phyloP scores from a whole-genome alignment of 768 basidiomycete genomes.

The Boletus insuetus region DNA sequence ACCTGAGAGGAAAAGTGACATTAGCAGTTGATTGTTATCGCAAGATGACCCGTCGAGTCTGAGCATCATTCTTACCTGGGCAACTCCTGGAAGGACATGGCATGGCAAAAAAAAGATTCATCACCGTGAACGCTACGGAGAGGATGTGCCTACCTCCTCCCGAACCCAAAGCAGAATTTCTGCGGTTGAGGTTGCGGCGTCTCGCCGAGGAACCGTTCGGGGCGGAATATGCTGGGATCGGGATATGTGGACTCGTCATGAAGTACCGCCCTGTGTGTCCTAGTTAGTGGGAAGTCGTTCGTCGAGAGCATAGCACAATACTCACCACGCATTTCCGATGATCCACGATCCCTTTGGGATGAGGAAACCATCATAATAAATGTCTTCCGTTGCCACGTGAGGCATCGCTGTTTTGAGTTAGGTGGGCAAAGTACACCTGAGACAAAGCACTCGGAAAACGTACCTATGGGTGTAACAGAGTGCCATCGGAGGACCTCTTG shows the following conservation, averaged over 20 bases:
- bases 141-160: constrained; percentile 22
- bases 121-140: no score
- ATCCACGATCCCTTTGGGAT: constrained; percentile 27
- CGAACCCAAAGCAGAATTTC: constrained; percentile 25
- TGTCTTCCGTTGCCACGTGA: constrained; percentile 22
- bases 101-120: no score
- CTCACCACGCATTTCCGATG: constrained; percentile 26
- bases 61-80: constrained; percentile 9
- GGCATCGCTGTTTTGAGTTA: constrained; percentile 3
- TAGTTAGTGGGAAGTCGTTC: background rate
- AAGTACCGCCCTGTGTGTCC: constrained; percentile 45
- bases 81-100: constrained; percentile 11
- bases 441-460: constrained; percentile 20
- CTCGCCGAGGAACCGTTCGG: constrained; percentile 33
- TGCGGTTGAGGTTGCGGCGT: constrained; percentile 19
- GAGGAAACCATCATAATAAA: constrained; percentile 7
- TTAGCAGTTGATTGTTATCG: background rate
- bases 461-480: constrained; percentile 15
- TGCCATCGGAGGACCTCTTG: constrained; percentile 29
- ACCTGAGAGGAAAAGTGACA: constrained; percentile 12
- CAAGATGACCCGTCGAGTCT: background rate
- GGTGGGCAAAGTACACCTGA: background rate
- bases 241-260: constrained; percentile 43
- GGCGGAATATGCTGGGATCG: constrained; percentile 31
- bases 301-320: background rate